Evolutionary conservation across 2,329 filamentous ascomycete genomes (phyloP).

Genomic region (Ascocoryne sarcoides): DNA sequence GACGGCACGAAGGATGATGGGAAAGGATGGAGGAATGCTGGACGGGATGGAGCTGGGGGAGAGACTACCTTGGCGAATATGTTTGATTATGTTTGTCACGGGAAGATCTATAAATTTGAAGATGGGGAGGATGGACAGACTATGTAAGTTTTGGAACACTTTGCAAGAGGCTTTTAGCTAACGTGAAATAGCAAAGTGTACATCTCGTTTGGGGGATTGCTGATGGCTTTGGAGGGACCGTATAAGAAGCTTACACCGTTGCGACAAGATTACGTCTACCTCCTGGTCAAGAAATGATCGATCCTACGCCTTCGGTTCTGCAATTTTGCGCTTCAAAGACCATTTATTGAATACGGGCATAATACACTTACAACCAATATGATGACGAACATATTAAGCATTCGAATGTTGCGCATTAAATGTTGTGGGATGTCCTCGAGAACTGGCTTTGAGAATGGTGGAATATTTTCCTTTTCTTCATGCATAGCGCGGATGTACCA

Average conservation of each 20-base stretch:
- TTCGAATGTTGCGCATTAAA: too few relatives aligned
- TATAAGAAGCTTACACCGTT: slow-evolving; percentile 92
- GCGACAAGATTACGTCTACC: slow-evolving; percentile 87
- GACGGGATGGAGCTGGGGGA: slow-evolving; percentile 40
- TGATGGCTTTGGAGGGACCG: slow-evolving; percentile 86
- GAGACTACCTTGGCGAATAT: slow-evolving; percentile 63
- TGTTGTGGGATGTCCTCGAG: too few relatives aligned
- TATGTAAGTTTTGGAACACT: slow-evolving; percentile 57
- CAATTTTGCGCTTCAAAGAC: too few relatives aligned
- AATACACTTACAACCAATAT: too few relatives aligned
- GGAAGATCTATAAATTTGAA: slow-evolving; percentile 84
- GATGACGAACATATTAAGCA: too few relatives aligned
- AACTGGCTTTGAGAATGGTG: too few relatives aligned
- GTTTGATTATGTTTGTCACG: slow-evolving; percentile 82
- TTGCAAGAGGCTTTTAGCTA: slow-evolving; percentile 5
- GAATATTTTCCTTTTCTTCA: background rate
- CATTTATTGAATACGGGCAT: too few relatives aligned
- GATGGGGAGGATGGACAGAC: slow-evolving; percentile 70
- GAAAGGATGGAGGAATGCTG: slow-evolving; percentile 74
- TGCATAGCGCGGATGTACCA: background rate
- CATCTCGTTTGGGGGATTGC: slow-evolving; percentile 83
- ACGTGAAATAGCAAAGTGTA: slow-evolving; percentile 74
- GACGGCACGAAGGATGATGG: slow-evolving; percentile 74
- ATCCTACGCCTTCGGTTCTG: too few relatives aligned
- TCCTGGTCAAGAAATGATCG: slow-evolving; percentile 79